Percentiles rank a stretch among this genome's conserved stretches.
Conservation (phyloP, 73 alveolate genomes). For the Paramecium pentaurelia region DNA sequence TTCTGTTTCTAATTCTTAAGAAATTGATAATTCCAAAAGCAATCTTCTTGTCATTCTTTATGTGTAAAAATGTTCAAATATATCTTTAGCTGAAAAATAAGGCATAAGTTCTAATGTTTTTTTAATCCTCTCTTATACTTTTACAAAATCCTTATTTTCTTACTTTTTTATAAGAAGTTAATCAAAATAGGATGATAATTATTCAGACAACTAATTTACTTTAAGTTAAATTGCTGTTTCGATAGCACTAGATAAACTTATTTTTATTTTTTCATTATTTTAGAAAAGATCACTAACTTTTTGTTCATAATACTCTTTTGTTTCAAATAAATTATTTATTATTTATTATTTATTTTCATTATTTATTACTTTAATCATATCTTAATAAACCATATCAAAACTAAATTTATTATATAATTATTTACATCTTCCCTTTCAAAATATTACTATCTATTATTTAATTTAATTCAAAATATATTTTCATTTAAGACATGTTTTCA, state of each 20-base stretch:
- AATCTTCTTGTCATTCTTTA: conserved; percentile 66
- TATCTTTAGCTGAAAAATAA: conserved; percentile 69
- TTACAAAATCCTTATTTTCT: conserved; percentile 48
- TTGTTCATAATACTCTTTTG: background rate
- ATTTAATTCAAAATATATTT: background rate
- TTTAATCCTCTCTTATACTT: conserved; percentile 55
- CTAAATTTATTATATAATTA: background rate
- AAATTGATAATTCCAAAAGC: conserved; percentile 57
- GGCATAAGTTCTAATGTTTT: conserved; percentile 61
- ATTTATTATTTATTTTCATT: background rate
- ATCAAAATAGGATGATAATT: background rate
- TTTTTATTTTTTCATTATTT: background rate
- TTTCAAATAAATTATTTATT: background rate
- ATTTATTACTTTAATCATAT: background rate
- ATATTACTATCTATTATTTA: background rate
- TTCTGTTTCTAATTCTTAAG: conserved; percentile 57
- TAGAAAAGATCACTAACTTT: background rate
- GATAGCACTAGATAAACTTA: background rate
- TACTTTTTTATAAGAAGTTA: background rate
- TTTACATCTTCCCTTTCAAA: background rate
- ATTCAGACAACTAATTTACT: conserved; percentile 6
- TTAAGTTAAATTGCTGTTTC: background rate
- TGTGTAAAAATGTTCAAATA: conserved; percentile 67
- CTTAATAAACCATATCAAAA: background rate
- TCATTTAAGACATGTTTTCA: background rate